Percentiles rank a stretch among this genome's conserved stretches.
Conservation (phyloP, 306 rosid genomes). For the Quercus rubra region DNA sequence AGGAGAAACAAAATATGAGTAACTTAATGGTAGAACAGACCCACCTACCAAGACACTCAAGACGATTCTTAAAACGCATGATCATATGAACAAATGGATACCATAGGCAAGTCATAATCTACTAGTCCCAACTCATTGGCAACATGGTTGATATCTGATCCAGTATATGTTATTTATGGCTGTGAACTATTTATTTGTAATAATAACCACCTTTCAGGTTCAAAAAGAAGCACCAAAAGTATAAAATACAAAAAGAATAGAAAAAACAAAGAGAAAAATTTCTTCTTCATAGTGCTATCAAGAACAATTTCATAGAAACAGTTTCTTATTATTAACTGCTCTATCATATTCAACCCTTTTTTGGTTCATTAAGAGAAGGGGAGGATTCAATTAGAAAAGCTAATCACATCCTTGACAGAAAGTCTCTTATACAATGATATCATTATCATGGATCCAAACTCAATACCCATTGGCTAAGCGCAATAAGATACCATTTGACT, state of each 20-base stretch:
- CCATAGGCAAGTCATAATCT: neutral
- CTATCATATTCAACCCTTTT: neutral
- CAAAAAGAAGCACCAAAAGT: neutral
- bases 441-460: neutral
- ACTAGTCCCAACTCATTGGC: neutral
- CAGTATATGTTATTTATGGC: neutral
- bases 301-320: too few species aligned
- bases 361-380: neutral
- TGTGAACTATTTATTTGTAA: neutral
- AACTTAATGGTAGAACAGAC: neutral
- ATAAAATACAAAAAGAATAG: neutral
- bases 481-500: neutral
- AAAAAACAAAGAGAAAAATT: too few species aligned
- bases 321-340: too few species aligned
- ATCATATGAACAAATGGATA: neutral
- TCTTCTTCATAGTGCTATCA: too few species aligned
- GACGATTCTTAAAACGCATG: neutral
- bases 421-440: neutral
- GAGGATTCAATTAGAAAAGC: neutral
- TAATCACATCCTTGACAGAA: neutral
- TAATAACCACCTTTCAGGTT: neutral
- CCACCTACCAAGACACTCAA: neutral
- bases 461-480: neutral
- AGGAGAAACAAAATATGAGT: conserved; percentile 7
- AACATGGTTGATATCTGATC: neutral